Percentiles rank a stretch among this genome's conserved stretches.
Evolutionary conservation across 106 monocot genomes (phyloP).

Genomic region (Iris macrosiphon): DNA sequence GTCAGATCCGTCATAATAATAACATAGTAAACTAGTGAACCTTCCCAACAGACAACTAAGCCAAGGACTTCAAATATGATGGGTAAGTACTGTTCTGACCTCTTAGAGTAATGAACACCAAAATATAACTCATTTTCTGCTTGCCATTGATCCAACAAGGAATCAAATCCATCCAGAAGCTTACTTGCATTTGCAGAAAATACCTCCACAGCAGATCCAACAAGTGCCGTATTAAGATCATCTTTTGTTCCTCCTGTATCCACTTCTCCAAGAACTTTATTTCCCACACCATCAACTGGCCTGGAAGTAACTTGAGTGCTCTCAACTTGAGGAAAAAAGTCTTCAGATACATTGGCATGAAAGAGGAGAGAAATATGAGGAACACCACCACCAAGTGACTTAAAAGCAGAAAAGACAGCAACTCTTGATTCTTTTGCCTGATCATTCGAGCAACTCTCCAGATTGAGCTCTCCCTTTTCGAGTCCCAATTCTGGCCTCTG

Average conservation of each 20-base stretch:
- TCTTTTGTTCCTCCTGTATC: conserved; percentile 1
- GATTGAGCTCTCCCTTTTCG: too few relatives aligned
- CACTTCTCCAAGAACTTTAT: conserved; percentile 6
- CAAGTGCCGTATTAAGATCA: neutral
- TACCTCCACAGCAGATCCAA: neutral
- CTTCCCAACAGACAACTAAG: conserved; percentile 86
- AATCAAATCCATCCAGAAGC: conserved; percentile 78
- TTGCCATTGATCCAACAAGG: conserved; percentile 74
- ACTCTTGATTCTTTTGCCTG: conserved; percentile 93
- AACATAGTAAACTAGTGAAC: conserved; percentile 81
- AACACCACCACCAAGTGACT: conserved; percentile 74
- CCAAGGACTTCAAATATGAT: conserved; percentile 74
- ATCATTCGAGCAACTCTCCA: too few relatives aligned
- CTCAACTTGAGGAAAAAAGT: conserved; percentile 9
- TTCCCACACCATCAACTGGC: conserved; percentile 3
- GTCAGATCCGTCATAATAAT: conserved; percentile 67
- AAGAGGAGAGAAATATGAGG: conserved; percentile 53
- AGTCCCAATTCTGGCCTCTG: too few relatives aligned
- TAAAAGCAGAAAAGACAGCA: conserved; percentile 81
- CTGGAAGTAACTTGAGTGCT: conserved; percentile 8
- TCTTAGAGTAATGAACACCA: conserved; percentile 72
- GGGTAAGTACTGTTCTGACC: conserved; percentile 16
- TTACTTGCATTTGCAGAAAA: conserved; percentile 25
- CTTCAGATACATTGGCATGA: conserved; percentile 14
- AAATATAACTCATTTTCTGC: conserved; percentile 66